These are phyloP conservation scores for Hypoxylon sp. DNA, from an alignment of 2,329 filamentous ascomycete genomes.

Conservation along the genomic window DNA sequence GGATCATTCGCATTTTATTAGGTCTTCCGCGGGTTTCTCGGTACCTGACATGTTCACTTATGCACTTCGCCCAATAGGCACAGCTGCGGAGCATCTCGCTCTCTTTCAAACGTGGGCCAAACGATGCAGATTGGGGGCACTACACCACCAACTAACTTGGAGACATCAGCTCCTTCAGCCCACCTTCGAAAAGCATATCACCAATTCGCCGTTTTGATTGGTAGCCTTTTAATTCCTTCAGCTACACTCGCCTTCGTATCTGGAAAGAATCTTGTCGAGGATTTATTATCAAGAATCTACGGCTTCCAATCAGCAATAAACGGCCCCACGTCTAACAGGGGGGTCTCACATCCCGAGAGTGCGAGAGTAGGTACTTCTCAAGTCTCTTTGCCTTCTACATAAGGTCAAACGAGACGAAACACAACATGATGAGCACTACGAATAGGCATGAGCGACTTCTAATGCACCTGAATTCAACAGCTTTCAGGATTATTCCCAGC, in stretches of 20 bases:
- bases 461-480: conserved; percentile 14
- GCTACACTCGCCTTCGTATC: conserved; percentile 38
- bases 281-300: conserved; percentile 29
- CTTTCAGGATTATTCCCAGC: conserved; percentile 23
- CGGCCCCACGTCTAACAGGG: conserved; percentile 31
- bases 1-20: conserved; percentile 22
- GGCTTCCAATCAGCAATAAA: conserved; percentile 29
- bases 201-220: conserved; percentile 41
- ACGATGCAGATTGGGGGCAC: conserved; percentile 36
- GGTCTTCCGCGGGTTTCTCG: conserved; percentile 23
- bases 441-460: conserved; percentile 5
- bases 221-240: conserved; percentile 44
- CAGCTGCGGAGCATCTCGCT: conserved; percentile 22
- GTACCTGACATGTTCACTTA: conserved; percentile 21
- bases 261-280: conserved; percentile 27
- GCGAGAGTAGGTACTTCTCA: conserved; percentile 12
- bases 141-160: conserved; percentile 30
- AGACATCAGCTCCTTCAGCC: conserved; percentile 44
- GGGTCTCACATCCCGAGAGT: conserved; percentile 6
- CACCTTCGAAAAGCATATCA: conserved; percentile 32
- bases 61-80: conserved; percentile 23
- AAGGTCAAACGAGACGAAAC: conserved; percentile 20
- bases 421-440: conserved; percentile 22
- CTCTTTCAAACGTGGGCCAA: conserved; percentile 30
- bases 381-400: conserved; percentile 13